Percentiles rank a stretch among this genome's conserved stretches.
phyloP scores from a whole-genome alignment of 2,329 filamentous ascomycete genomes.

The Trichoderma endophyticum region DNA sequence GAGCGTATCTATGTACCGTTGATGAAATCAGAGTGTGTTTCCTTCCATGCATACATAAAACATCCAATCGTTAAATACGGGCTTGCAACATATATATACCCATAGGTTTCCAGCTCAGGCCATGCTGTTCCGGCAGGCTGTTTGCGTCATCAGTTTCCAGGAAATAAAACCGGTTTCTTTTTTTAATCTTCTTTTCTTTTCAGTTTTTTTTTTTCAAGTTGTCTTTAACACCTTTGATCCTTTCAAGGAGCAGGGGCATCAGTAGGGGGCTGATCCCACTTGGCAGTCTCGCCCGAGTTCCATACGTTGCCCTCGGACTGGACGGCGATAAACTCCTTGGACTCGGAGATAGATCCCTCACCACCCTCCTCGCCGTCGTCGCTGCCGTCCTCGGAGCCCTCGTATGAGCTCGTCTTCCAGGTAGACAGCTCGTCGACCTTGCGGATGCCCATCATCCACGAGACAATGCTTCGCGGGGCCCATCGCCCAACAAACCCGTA shows the following conservation, averaged over 20 bases:
- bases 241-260: constrained; percentile 8
- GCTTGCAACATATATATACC: constrained; percentile 4
- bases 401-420: constrained; percentile 48
- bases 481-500: constrained; percentile 84
- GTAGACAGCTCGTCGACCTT: constrained; percentile 55
- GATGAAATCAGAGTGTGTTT: constrained; percentile 12
- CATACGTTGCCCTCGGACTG: constrained; percentile 41
- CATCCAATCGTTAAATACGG: constrained; percentile 18
- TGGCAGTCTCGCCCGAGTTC: constrained; percentile 39
- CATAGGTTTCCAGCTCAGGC: constrained; percentile 9
- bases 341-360: constrained; percentile 24
- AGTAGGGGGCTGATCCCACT: constrained; percentile 6
- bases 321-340: constrained; percentile 52
- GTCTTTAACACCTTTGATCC: background rate
- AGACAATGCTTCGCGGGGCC: constrained; percentile 74
- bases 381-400: constrained; percentile 37
- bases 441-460: constrained; percentile 87
- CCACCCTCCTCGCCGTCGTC: constrained; percentile 32
- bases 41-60: constrained; percentile 17
- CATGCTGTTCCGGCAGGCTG: constrained; percentile 6
- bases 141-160: background rate
- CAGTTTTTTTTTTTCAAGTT: background rate
- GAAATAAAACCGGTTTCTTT: background rate
- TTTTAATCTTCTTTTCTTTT: background rate
- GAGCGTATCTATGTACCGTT: constrained; percentile 18